Evolutionary conservation across 1,139 yeast genomes (phyloP), one percentile per base, ranked within the genome.

Genomic region (Scheffersomyces cryptocercus): DNA sequence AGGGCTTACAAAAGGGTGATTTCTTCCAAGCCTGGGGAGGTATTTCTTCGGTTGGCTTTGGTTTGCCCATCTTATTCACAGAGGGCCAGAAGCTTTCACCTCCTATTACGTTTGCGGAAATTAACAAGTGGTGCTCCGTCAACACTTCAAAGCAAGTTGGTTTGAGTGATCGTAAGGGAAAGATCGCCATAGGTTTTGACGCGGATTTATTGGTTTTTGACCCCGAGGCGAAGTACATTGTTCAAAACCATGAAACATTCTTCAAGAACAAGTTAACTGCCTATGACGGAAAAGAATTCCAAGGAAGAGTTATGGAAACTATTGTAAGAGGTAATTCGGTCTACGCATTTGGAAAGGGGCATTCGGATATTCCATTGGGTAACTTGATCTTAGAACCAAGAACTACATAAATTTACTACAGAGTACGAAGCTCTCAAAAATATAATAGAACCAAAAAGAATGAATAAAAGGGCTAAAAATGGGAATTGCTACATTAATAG

Each of bases 11-110:
- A 28, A 76, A 81, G 45, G 97, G 97, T 39, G 96, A 91, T 61
- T 91, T 90, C 62, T 82, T 89, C 62, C 79, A 82, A 38, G 96
- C 97, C 2, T 91, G 97, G 98, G 98, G 97, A 38, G 98, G 97
- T n/a, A 89, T 91, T 40, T 79, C 96, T 2, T 87, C 96, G 1
- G 95, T 91, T 26, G 98, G 98, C 0, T 80, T 90, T 41, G 97
- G 97, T 0, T 75, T 91, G 42, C 87, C 96, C 0, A 76, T 90
- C 36, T 67, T 91, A 45, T 84, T 79, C 74, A 87, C 96, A 1
- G 90, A 85, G 55, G 90, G 91, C 7, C 66, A 68, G 42, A 75
- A 79, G 54, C 67, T 79, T 44, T 47, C 65, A 12, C 81, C 84
- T 2, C 82, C 81, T 14, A 71, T 85, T 13, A 58, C 80, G 0